Evolutionary conservation across 495 filamentous ascomycete genomes (phyloP), one percentile per base, ranked within the genome.

Genomic region (Aspergillus egyptiacus): DNA sequence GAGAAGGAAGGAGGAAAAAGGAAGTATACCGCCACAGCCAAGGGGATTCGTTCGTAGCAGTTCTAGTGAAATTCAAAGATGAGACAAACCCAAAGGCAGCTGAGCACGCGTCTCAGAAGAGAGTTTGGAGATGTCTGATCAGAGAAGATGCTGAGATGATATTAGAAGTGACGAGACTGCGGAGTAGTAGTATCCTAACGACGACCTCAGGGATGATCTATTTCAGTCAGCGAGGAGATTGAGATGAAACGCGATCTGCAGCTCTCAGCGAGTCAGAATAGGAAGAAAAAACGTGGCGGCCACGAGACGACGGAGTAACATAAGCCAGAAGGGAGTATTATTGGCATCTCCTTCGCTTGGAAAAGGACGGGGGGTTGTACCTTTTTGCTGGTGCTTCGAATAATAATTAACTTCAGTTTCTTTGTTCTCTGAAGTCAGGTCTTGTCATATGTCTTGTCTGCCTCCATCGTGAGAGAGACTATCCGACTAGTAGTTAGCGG

Each of bases 211-310:
- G n/a, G n/a, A n/a, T n/a, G n/a, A n/a, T n/a, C n/a, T n/a, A n/a
- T n/a, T n/a, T n/a, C n/a, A n/a, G n/a, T n/a, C n/a, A n/a, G n/a
- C n/a, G 24, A 14, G 14, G 13, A 17, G 24, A 33, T n/a, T n/a
- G n/a, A 27, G 41, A 44, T 44, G 41, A 44, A 44, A 44, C 41
- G 41, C 41, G 41, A 44, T 44, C 41, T 44, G 41, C 43, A 46
- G 27, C 40, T 35, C 31, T 7, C 47, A 37, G 7, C 65, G 72
- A 46, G 62, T 69, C 15, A 73, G n/a, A 70, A 70, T 71, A 47
- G 56, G 25, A 43, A 1, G 18, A n/a, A 60, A 58, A 55, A 71
- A 71, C 67, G 66, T 71, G 68, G 68, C 66, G 56, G 63, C 66
- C 66, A 71, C 66, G 66, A 69, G 66, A 62, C 48, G 31, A 34